Evolutionary conservation across 1,139 yeast species (phyloP), one percentile per base, ranked within the genome.

Genomic region (Torulaspora pretoriensis): DNA sequence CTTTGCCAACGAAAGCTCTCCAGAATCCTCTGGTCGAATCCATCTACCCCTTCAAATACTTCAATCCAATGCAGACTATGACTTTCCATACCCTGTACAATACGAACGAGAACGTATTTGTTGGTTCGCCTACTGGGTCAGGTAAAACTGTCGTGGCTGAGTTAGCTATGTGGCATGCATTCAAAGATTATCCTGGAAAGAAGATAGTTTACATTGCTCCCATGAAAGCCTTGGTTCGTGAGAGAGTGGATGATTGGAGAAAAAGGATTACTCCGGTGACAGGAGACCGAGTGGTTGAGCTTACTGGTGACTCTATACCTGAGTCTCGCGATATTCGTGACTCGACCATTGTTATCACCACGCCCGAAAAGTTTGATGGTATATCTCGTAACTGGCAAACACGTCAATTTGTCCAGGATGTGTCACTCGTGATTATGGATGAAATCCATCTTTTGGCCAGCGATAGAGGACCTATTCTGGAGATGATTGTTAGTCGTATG

Each of bases 51-150:
- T 92, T 92, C 71, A 77, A 77, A 45, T 92, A 86, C 64, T 94
- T 94, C 73, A 94, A 94, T 61, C 98, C 98, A 4, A 90, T 94
- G 96, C 98, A 94, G 67, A 90, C 97, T 0, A 92, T 92, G 97
- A 79, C 85, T 0, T 94, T 94, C 68, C 96, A 90, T 60, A 78
- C 96, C 0, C 68, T 94, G 35, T 94, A 90, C 66, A 83, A 92
- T 61, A 69, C 83, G 2, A 79, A 83, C 52, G 77, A 83, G 2
- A 86, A 86, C 63, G 90, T 84, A 0, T 85, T 94, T 65, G 87
- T 94, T 35, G 99, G 99, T 10, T 90, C 97, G 0, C 99, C 99
- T 2, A 94, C 98, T 1, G 98, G 98, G 25, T 92, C 98, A 0
- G 99, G 99, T 54, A 94, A 94, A 64, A 94, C 98, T 0, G 85